Percentiles rank a stretch among this genome's conserved stretches.
Evolutionary conservation across 192 early-diverging fungal genomes (phyloP).

Genomic region (Umbelopsis sp.): DNA sequence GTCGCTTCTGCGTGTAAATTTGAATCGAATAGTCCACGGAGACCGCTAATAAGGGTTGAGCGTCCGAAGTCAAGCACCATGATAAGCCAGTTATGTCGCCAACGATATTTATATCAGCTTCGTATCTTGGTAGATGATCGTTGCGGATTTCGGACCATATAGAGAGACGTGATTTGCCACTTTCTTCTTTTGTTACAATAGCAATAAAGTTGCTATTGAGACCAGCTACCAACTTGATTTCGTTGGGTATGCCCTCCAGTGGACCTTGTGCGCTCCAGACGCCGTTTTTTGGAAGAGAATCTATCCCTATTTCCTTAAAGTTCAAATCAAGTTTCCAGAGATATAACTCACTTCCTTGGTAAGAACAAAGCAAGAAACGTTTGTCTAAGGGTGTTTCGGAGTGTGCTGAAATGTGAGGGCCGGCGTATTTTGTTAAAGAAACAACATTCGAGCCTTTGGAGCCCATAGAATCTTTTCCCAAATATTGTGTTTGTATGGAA

Average conservation of each 20-base stretch:
- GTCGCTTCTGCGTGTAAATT: constrained; percentile 63
- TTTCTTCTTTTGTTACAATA: neutral
- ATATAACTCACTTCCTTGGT: neutral
- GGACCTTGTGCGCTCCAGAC: neutral
- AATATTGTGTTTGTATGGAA: neutral
- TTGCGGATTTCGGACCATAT: constrained; percentile 40
- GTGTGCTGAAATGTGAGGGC: neutral
- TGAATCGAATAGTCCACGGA: constrained; percentile 53
- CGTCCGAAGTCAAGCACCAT: constrained; percentile 79
- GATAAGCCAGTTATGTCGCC: constrained; percentile 60
- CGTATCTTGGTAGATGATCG: neutral
- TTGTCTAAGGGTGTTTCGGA: neutral
- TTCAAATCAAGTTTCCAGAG: neutral
- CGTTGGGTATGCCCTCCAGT: neutral
- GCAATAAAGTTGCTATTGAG: neutral
- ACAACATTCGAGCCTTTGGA: neutral
- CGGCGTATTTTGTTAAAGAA: neutral
- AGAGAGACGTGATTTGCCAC: neutral
- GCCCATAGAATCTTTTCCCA: neutral
- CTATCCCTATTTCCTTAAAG: neutral
- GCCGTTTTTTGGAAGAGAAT: neutral
- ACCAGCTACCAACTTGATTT: neutral
- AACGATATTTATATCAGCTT: constrained; percentile 25
- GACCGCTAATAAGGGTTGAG: constrained; percentile 71
- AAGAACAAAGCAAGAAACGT: neutral